Percentiles rank a stretch among this genome's conserved stretches.
These are phyloP conservation scores for Harrya chromipes DNA, from an alignment of 768 basidiomycete genomes.

Conservation along the genomic window DNA sequence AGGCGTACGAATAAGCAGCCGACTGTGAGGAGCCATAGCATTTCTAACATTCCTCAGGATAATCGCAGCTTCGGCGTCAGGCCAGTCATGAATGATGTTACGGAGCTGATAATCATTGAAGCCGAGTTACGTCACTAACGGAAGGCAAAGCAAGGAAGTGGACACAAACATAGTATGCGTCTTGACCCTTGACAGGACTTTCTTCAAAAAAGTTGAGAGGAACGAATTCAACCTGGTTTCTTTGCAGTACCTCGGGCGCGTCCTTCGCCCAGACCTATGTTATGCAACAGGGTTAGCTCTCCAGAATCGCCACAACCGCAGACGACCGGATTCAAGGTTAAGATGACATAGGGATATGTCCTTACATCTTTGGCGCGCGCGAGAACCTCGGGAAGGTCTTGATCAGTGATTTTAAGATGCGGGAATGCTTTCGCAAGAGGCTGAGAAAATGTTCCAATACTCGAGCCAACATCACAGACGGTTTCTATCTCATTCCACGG, in stretches of 20 bases:
- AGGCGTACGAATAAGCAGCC: slow-evolving; percentile 35
- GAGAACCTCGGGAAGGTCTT: slow-evolving; percentile 30
- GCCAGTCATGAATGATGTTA: slow-evolving; percentile 37
- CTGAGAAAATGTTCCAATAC: slow-evolving; percentile 28
- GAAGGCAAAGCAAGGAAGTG: background rate
- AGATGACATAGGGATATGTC: background rate
- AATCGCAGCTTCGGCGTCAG: slow-evolving; percentile 28
- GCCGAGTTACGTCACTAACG: background rate
- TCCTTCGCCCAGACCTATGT: slow-evolving; percentile 17
- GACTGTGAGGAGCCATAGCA: slow-evolving; percentile 30
- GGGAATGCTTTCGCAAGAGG: slow-evolving; percentile 26
- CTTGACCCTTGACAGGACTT: slow-evolving; percentile 13
- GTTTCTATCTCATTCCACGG: slow-evolving; percentile 25
- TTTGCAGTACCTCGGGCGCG: slow-evolving; percentile 17
- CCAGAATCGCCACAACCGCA: background rate
- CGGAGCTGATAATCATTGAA: slow-evolving; percentile 17
- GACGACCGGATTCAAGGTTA: background rate
- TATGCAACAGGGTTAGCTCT: background rate
- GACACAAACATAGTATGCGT: slow-evolving; percentile 26
- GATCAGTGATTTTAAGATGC: slow-evolving; percentile 24
- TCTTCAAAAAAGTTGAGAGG: slow-evolving; percentile 23
- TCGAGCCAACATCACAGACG: slow-evolving; percentile 30
- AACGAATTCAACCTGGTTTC: slow-evolving; percentile 12
- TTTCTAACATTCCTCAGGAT: slow-evolving; percentile 30
- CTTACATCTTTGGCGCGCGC: slow-evolving; percentile 20